Percentiles rank a stretch among this genome's conserved stretches.
These are phyloP conservation scores for Westerdykella aurantiaca DNA, from an alignment of 2,329 filamentous ascomycete species.

Conservation along the genomic window DNA sequence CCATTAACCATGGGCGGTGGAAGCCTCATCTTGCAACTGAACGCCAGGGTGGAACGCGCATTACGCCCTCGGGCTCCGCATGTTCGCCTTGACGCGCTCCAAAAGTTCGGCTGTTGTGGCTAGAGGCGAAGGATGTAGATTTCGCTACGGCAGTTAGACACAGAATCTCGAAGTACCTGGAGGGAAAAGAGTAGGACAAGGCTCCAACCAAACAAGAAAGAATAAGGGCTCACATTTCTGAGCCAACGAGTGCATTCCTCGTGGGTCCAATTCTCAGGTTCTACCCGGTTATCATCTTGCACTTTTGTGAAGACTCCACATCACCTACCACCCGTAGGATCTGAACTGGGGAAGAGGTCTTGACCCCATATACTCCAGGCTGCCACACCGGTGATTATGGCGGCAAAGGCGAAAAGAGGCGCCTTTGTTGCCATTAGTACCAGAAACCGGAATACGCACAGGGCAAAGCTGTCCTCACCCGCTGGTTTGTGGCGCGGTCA, in stretches of 20 bases:
- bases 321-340: constrained; percentile 69
- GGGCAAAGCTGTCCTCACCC: constrained; percentile 28
- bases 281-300: constrained; percentile 34
- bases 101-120: constrained; percentile 60
- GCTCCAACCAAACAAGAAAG: constrained; percentile 1
- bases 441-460: neutral
- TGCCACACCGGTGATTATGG: constrained; percentile 73
- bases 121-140: constrained; percentile 54
- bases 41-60: too few relatives aligned
- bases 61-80: constrained; percentile 40
- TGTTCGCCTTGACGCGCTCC: constrained; percentile 63
- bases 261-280: constrained; percentile 66
- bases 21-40: too few relatives aligned
- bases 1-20: too few relatives aligned
- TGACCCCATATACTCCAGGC: constrained; percentile 80
- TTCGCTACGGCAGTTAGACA: constrained; percentile 46
- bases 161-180: neutral
- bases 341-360: constrained; percentile 73
- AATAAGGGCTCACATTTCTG: constrained; percentile 56
- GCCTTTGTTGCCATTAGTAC: constrained; percentile 12
- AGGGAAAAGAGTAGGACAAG: neutral
- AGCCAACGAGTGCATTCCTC: constrained; percentile 80
- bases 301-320: constrained; percentile 1
- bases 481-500: constrained; percentile 43
- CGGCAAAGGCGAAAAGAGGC: constrained; percentile 57